Conservation (phyloP, 257 asterid genomes). For the Primulina eburnea region DNA sequence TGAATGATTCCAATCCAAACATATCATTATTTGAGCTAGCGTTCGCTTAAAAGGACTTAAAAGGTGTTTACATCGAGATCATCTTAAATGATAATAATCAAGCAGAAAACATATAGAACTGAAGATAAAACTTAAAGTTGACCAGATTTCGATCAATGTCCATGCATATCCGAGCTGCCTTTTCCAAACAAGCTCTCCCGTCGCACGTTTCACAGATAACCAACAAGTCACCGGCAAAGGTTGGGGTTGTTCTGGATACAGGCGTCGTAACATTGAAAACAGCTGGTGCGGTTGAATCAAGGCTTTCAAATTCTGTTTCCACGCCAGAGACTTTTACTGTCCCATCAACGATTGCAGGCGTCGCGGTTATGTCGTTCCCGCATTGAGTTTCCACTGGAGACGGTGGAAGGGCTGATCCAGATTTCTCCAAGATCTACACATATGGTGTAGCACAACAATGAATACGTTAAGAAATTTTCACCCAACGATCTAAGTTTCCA, state of each 20-base stretch:
- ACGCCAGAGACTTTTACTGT: slow-evolving; percentile 41
- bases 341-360: slow-evolving; percentile 39
- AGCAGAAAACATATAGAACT: too few relatives aligned
- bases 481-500: too few relatives aligned
- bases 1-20: too few relatives aligned
- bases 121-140: slow-evolving; percentile 32
- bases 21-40: too few relatives aligned
- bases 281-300: slow-evolving; percentile 18
- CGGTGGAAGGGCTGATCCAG: slow-evolving; percentile 38
- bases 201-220: slow-evolving; percentile 36
- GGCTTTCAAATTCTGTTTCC: slow-evolving; percentile 39
- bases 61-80: too few relatives aligned
- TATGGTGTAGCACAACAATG: too few relatives aligned
- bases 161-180: slow-evolving; percentile 50
- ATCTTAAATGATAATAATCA: too few relatives aligned
- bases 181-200: slow-evolving; percentile 49
- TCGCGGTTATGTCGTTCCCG: slow-evolving; percentile 40
- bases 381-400: slow-evolving; percentile 45
- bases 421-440: slow-evolving; percentile 22
- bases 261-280: slow-evolving; percentile 20
- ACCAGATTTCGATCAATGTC: slow-evolving; percentile 49
- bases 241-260: slow-evolving; percentile 45
- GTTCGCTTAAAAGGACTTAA: too few relatives aligned
- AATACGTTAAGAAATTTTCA: too few relatives aligned
- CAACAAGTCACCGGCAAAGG: slow-evolving; percentile 40